Evolutionary conservation across 148 eudicot genomes (phyloP), one percentile per base, ranked within the genome.

Genomic region (Rhododendron mucronatum): DNA sequence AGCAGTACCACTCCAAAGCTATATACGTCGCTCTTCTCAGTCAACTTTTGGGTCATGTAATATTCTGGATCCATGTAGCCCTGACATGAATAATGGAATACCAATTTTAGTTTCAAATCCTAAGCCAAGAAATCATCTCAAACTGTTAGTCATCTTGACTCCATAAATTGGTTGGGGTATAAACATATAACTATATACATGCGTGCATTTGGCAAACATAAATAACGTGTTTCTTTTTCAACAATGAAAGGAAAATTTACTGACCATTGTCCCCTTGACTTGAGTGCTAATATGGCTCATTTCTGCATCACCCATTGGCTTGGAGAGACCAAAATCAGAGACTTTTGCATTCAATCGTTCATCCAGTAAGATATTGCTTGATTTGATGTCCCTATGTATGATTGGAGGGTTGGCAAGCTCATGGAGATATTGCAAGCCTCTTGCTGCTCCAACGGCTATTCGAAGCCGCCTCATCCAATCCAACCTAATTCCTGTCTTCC

Each of bases 191-290:
- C 28, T 11, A 26, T 7, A 69, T 28, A 2, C 2, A 10, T 69
- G 5, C 35, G 7, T 8, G 28, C 69, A 18, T 57, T 57, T 10
- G 15, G 30, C 21, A 16, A 16, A 3, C 20, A 63, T 63, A 63
- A 63, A 9, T 28, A 3, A 28, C 4, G 75, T 69, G 75, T 69
- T 28, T 69, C 75, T 9, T 69, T 69, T 28, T 26, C 37, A 26
- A 69, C 37, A 69, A 26, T 28, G 35, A 69, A 69, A 11, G 69
- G 63, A 57, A 47, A 75, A 79, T 20, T 7, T 50, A 80, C 84
- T 80, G 39, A 87, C 89, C 89, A 84, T 55, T 51, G 89, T 87
- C 35, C 89, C 87, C 83, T 87, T 87, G 23, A 87, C 89, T 84
- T 87, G 89, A 84, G 89, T 84, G 50, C 87, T 87, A 55, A 84